phyloP scores from a whole-genome alignment of 2,329 filamentous ascomycete genomes.

The Pseudogymnoascus sp. region DNA sequence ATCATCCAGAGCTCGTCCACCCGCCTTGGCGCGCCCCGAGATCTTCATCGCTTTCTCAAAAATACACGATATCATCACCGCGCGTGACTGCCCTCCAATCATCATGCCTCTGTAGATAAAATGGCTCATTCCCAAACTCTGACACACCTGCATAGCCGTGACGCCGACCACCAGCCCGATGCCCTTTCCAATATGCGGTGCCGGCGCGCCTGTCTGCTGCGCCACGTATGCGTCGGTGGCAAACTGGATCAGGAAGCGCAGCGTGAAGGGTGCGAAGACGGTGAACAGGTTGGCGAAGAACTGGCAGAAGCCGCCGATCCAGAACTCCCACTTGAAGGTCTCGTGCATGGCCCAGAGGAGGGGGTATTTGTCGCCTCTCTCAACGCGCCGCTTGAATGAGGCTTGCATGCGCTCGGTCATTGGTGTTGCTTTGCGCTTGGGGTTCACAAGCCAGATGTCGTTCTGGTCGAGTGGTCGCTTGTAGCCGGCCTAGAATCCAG shows the following conservation, averaged over 20 bases:
- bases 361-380: conserved; percentile 63
- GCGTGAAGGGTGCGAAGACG: conserved; percentile 75
- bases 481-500: conserved; percentile 62
- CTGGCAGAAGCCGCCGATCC: conserved; percentile 72
- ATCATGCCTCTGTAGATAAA: conserved; percentile 92
- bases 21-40: conserved; percentile 80
- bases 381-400: conserved; percentile 62
- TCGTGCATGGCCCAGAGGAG: conserved; percentile 78
- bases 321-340: conserved; percentile 77
- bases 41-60: conserved; percentile 91
- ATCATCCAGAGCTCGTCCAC: conserved; percentile 48
- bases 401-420: conserved; percentile 59
- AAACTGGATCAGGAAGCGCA: conserved; percentile 82
- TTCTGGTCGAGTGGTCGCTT: conserved; percentile 72
- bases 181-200: conserved; percentile 65
- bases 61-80: conserved; percentile 74
- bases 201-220: conserved; percentile 38
- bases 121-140: conserved; percentile 77
- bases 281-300: conserved; percentile 66
- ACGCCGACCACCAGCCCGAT: conserved; percentile 80
- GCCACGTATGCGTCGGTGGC: conserved; percentile 72
- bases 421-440: conserved; percentile 62
- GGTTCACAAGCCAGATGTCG: conserved; percentile 87
- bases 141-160: conserved; percentile 73
- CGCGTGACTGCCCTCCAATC: conserved; percentile 75